A percentile compares a stretch with the other conserved stretches of the same genome.
Evolutionary conservation across 768 basidiomycete genomes (phyloP).

Genomic region (Lentinus tigrinus): DNA sequence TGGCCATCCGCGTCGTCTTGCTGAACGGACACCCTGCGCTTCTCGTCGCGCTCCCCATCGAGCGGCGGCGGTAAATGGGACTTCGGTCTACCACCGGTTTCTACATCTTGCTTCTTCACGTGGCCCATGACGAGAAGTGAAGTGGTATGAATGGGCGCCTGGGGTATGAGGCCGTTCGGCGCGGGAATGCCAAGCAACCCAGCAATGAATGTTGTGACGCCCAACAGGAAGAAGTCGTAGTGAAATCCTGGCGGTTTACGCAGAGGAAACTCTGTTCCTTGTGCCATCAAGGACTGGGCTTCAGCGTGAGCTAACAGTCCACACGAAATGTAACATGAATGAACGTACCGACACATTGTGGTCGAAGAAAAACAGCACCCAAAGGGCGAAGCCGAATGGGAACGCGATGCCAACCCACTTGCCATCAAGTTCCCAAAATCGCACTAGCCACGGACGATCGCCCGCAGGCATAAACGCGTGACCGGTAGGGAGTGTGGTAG

Average conservation of each 20-base stretch:
- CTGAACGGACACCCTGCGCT: not conserved
- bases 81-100: conserved; percentile 20
- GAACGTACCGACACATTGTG: conserved; percentile 83
- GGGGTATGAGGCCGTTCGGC: conserved; percentile 82
- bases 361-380: conserved; percentile 94
- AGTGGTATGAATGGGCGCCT: conserved; percentile 91
- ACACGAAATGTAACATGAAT: not conserved
- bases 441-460: conserved; percentile 79
- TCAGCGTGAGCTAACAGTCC: not conserved
- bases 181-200: conserved; percentile 86
- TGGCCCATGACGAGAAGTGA: conserved; percentile 72
- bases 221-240: conserved; percentile 88
- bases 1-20: not conserved
- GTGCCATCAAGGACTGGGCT: conserved; percentile 82
- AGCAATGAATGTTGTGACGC: conserved; percentile 85
- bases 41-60: not conserved
- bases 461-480: conserved; percentile 69
- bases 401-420: conserved; percentile 90
- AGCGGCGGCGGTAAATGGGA: not conserved
- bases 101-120: conserved; percentile 36
- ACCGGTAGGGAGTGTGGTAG: conserved; percentile 66
- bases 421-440: conserved; percentile 83
- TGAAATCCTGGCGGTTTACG: conserved; percentile 89
- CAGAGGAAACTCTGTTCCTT: conserved; percentile 84
- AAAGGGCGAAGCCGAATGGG: conserved; percentile 86